These are phyloP conservation scores for Dalbergia cochinchinensis DNA, from an alignment of 306 rosid genomes.

Conservation along the genomic window DNA sequence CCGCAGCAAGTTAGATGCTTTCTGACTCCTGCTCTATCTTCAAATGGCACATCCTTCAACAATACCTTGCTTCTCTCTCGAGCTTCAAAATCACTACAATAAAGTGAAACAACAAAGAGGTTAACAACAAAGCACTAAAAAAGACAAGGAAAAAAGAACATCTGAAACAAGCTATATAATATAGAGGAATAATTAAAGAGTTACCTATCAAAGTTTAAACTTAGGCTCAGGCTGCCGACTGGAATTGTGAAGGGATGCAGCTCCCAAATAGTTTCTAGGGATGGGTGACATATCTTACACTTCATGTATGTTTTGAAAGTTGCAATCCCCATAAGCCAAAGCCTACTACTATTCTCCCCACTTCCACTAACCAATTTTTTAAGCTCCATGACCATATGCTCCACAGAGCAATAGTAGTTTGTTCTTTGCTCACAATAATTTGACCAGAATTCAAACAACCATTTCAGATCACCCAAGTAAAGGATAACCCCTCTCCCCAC, in stretches of 20 bases:
- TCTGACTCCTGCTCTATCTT: conserved; percentile 37
- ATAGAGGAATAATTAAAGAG: neutral
- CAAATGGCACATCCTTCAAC: conserved; percentile 50
- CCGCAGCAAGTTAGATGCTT: conserved; percentile 62
- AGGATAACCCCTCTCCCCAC: conserved; percentile 78
- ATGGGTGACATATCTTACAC: conserved; percentile 72
- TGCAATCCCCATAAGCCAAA: conserved; percentile 80
- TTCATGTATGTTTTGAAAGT: conserved; percentile 72
- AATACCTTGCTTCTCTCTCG: conserved; percentile 52
- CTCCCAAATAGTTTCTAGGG: conserved; percentile 83
- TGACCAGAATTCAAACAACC: conserved; percentile 85
- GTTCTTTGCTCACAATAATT: conserved; percentile 56
- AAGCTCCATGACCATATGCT: conserved; percentile 77
- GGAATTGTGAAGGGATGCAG: conserved; percentile 85
- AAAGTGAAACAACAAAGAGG: conserved; percentile 5
- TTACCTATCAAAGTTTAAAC: conserved; percentile 80
- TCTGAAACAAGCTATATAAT: neutral
- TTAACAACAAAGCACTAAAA: conserved; percentile 19
- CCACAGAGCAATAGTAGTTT: conserved; percentile 60
- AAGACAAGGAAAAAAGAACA: neutral
- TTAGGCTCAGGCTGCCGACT: conserved; percentile 74
- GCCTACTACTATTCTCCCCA: conserved; percentile 56
- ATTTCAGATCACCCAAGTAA: conserved; percentile 80
- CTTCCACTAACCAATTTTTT: conserved; percentile 65
- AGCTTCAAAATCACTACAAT: conserved; percentile 59